Percentiles rank a stretch among this genome's conserved stretches.
Conservation (phyloP, 495 filamentous ascomycete genomes). For the Lentithecium fluviatile region DNA sequence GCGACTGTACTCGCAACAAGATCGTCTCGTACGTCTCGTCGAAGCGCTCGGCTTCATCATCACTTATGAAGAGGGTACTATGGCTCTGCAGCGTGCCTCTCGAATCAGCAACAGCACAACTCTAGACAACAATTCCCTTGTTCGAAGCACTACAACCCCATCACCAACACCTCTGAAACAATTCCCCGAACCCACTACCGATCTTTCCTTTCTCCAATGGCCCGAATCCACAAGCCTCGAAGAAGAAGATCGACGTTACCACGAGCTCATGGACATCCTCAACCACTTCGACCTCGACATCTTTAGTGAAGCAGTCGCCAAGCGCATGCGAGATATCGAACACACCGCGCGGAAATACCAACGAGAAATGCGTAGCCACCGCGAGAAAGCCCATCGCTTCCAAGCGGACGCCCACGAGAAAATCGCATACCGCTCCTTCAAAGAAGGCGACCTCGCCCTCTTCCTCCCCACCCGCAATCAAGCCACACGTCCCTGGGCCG, state of each 20-base stretch:
- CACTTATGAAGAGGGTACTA: constrained; percentile 66
- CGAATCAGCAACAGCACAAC: constrained; percentile 60
- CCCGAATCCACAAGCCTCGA: constrained; percentile 64
- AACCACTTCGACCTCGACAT: constrained; percentile 76
- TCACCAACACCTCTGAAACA: constrained; percentile 40
- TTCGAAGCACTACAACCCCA: constrained; percentile 28
- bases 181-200: constrained; percentile 49
- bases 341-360: constrained; percentile 85
- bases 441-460: constrained; percentile 90
- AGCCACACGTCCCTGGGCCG: constrained; percentile 91
- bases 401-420: constrained; percentile 92
- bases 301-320: constrained; percentile 77
- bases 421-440: constrained; percentile 95
- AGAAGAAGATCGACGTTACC: constrained; percentile 68
- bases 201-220: constrained; percentile 74
- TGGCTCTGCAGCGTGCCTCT: constrained; percentile 72
- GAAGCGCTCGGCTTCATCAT: constrained; percentile 82
- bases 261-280: constrained; percentile 65
- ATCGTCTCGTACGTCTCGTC: constrained; percentile 71
- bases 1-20: constrained; percentile 72
- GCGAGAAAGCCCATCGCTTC: constrained; percentile 79
- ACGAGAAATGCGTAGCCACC: constrained; percentile 79
- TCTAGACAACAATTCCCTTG: constrained; percentile 51
- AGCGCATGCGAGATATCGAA: constrained; percentile 86
- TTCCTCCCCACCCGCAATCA: constrained; percentile 95